Base-by-base conservation (phyloP, 495 filamentous ascomycete species). In the Hypoxylon trugodes region DNA sequence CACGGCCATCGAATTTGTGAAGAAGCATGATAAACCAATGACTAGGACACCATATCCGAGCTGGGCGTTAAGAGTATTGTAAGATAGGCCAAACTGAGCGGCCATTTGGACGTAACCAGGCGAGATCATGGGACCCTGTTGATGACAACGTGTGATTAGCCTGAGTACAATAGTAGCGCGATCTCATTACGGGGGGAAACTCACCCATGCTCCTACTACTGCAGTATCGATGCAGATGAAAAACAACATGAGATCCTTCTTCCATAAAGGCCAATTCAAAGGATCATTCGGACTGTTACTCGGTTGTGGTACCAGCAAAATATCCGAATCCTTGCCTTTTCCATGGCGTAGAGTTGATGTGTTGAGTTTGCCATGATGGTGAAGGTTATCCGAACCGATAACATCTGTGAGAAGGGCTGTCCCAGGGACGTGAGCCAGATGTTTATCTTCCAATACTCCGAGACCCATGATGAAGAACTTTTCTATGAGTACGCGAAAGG, bases 1-100 rank as follows among this genome's bases (percentile, higher is more conserved):
- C 10, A 84, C 80, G 2, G 82, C 80, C 37, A 85, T 69, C 0
- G 81, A 82, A 47, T 82, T 84, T 56, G 79, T 79, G 30, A 87
- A 54, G 54, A 86, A 77, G 30, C 81, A 82, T 8, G 81, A 80
- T 15, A 83, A 57, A 0, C 83, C 84, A 32, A 84, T 79, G 2
- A 82, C 72, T 53, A 83, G 65, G 53, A 83, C 77, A 13, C 80
- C 75, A 71, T 79, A 84, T 22, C 80, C 74, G 24, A 81, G 66
- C 12, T 72, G 62, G 15, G 74, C 70, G 3, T 77, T 73, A 13
- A 80, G 70, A 28, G 66, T 67, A 26, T 69, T 73, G 56, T 79
- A 73, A 16, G 74, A 71, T 30, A 80, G 75, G n/a, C 65, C 65
- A 33, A 78, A 71, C 21, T 80, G 69, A 7, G 41, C 43, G 9